Conservation (phyloP, 768 basidiomycete genomes). For the Hypsizygus marmoreus region DNA sequence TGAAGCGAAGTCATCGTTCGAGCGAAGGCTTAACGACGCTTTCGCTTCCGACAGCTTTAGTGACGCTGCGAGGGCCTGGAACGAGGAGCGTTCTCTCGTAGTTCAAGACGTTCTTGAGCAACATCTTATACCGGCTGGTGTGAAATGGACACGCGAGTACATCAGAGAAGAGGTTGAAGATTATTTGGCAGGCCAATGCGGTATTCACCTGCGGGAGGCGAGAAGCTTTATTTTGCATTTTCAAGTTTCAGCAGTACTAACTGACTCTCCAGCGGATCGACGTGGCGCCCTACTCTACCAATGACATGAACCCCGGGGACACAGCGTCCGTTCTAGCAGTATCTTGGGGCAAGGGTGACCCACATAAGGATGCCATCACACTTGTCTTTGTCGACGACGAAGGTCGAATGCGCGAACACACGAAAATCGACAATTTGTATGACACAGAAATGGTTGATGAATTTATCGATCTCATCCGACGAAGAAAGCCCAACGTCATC, state of each 20-base stretch:
- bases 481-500: constrained; percentile 85
- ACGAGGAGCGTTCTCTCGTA: constrained; percentile 77
- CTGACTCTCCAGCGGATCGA: constrained; percentile 68
- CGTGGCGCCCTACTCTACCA: constrained; percentile 70
- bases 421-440: constrained; percentile 84
- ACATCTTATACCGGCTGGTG: constrained; percentile 79
- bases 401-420: constrained; percentile 88
- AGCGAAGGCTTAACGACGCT: constrained; percentile 75
- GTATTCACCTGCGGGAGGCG: constrained; percentile 70
- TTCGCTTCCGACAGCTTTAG: constrained; percentile 85
- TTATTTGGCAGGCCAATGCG: constrained; percentile 67
- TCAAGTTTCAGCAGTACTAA: constrained; percentile 6
- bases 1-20: constrained; percentile 64
- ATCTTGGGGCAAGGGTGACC: constrained; percentile 95
- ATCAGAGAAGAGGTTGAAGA: constrained; percentile 91
- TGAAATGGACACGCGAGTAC: constrained; percentile 90
- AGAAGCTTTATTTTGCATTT: too few species aligned
- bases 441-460: constrained; percentile 69
- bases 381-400: constrained; percentile 85
- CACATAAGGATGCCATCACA: constrained; percentile 85
- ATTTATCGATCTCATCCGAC: constrained; percentile 80
- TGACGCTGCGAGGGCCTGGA: constrained; percentile 89
- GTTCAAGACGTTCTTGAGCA: constrained; percentile 79
- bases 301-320: constrained; percentile 69
- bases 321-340: constrained; percentile 81